Conservation (phyloP, 805 yeast genomes). For the Candida dajiaensis region DNA sequence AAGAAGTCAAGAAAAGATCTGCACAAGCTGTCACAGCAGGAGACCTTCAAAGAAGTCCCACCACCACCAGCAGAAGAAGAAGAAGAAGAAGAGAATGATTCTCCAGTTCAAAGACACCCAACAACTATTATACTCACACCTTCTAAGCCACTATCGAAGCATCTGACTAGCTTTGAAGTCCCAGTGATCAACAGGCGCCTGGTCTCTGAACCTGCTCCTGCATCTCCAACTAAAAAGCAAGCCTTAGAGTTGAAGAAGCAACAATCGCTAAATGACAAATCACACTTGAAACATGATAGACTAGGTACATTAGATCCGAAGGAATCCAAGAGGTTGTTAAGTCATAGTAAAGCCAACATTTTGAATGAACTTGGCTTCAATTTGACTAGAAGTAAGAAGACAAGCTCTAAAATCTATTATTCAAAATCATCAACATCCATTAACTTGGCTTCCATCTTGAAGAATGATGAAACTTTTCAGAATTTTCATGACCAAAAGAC, state of each 20-base stretch:
- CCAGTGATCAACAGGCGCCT: conserved; percentile 9
- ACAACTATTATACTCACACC: neutral
- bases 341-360: conserved; percentile 16
- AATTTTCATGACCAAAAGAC: neutral
- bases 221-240: conserved; percentile 7
- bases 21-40: neutral
- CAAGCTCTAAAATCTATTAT: conserved; percentile 21
- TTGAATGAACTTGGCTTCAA: conserved; percentile 20
- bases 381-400: conserved; percentile 11
- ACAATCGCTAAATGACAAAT: neutral
- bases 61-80: neutral
- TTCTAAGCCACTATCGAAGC: conserved; percentile 9
- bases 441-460: conserved; percentile 20
- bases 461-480: conserved; percentile 1
- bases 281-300: neutral
- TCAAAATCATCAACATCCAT: conserved; percentile 24
- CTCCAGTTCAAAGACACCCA: conserved; percentile 3
- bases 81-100: neutral
- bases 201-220: conserved; percentile 15
- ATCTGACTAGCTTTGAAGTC: conserved; percentile 12
- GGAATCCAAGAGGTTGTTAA: conserved; percentile 12
- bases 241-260: neutral
- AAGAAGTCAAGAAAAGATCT: conserved; percentile 3
- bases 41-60: neutral
- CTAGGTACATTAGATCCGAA: conserved; percentile 22